Evolutionary conservation across 2,329 filamentous ascomycete species (phyloP), one percentile per base, ranked within the genome.

Genomic region (Pseudocercospora crystallina): DNA sequence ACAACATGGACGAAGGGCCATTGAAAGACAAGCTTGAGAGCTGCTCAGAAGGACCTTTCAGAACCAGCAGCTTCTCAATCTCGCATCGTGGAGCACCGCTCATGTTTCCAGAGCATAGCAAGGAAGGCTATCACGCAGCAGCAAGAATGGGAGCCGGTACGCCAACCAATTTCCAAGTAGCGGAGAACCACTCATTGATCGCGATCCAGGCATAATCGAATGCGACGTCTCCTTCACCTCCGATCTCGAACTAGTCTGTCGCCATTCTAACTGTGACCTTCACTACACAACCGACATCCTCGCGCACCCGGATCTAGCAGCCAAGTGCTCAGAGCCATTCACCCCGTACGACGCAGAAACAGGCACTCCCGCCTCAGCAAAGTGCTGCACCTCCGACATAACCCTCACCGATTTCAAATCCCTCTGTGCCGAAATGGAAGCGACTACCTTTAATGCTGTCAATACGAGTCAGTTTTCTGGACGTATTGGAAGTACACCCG

Each of bases 361-460:
- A 2, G 60, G 61, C 20, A 51, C 45, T 77, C 81, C 73, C 1
- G 85, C 85, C 1, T 75, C 71, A 12, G 85, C 84, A 10, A 80
- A 80, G 58, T 89, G 85, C 75, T 89, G 85, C 75, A 87, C 85
- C 2, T 83, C 78, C 60, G 86, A 89, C 64, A 80, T 89, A 62
- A 87, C 85, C 1, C 71, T 85, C 32, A 75, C 75, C 39, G 86
- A 89, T 69, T 87, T 82, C 75, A 81, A 82, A 68, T 73, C 77
- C 5, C 78, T 89, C 5, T 89, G 85, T 70, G 79, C 79, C 62
- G 87, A 87, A 71, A 87, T 86, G 83, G 85, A 89, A 62, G 80
- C 80, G 43, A 79, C 71, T 64, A 83, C 85, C 61, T 67, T 74
- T 57, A 76, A 72, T 39, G 84, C 82, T 31, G 78, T 78, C 14